These are phyloP conservation scores for Alternaria metachromatica DNA, from an alignment of 2,329 filamentous ascomycete species.

Conservation along the genomic window DNA sequence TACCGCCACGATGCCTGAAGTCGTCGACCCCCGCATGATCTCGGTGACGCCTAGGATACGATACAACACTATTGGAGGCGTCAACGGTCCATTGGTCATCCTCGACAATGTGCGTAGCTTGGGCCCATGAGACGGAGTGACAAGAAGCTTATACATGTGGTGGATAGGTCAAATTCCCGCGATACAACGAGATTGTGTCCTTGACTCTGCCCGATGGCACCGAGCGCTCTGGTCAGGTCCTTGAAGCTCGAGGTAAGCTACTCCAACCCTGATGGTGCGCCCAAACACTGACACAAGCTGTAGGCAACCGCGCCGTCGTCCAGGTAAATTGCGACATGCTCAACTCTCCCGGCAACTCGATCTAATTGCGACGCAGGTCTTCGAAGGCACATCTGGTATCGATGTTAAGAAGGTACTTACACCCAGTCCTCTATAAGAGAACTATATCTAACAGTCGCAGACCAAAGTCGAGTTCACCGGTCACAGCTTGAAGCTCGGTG, in stretches of 20 bases:
- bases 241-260: constrained; percentile 88
- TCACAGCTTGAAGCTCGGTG: constrained; percentile 96
- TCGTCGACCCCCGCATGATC: constrained; percentile 59
- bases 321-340: constrained; percentile 66
- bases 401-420: constrained; percentile 87
- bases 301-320: constrained; percentile 91
- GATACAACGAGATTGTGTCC: constrained; percentile 97
- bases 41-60: constrained; percentile 74
- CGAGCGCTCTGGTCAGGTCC: constrained; percentile 89
- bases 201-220: constrained; percentile 95
- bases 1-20: constrained; percentile 46
- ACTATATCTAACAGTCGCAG: constrained; percentile 56
- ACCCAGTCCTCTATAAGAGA: constrained; percentile 8
- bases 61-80: constrained; percentile 98
- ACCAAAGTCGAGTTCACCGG: constrained; percentile 98
- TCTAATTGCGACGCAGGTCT: constrained; percentile 70
- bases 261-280: not conserved
- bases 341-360: not conserved
- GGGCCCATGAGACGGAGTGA: constrained; percentile 1
- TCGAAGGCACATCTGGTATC: constrained; percentile 95
- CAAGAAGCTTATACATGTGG: constrained; percentile 29
- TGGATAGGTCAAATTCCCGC: constrained; percentile 89
- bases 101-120: constrained; percentile 81
- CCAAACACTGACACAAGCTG: constrained; percentile 22
- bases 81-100: constrained; percentile 97